A percentile compares a stretch with the other conserved stretches of the same genome.
These are phyloP conservation scores for Tardiomyces digboiensis DNA, from an alignment of 1,139 yeast genomes.

Conservation along the genomic window DNA sequence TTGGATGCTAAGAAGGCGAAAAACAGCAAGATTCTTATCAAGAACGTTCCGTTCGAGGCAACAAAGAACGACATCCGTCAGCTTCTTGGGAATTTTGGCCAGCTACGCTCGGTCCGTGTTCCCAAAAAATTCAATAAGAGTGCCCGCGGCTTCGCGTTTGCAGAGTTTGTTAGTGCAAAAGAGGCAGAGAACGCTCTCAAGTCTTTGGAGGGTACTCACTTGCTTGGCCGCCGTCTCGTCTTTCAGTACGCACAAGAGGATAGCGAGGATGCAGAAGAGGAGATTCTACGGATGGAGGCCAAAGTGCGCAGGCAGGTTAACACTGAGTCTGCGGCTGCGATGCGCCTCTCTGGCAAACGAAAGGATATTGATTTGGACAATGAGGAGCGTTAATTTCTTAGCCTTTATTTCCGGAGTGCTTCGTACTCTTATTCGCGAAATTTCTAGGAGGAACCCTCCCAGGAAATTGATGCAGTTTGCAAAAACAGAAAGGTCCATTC, in stretches of 20 bases:
- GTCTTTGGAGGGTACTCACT: constrained; percentile 91
- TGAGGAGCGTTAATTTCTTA: constrained; percentile 27
- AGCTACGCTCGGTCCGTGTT: constrained; percentile 86
- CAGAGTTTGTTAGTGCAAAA: constrained; percentile 77
- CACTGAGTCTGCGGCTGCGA: constrained; percentile 59
- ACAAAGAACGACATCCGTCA: constrained; percentile 86
- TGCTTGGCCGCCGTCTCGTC: constrained; percentile 92
- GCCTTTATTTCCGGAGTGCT: no score
- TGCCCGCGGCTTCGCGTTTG: constrained; percentile 97
- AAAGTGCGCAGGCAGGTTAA: constrained; percentile 78
- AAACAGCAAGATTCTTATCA: constrained; percentile 74
- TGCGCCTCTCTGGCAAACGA: constrained; percentile 64
- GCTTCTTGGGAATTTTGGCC: constrained; percentile 89
- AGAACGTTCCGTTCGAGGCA: constrained; percentile 96
- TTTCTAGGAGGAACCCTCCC: no score
- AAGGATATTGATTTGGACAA: constrained; percentile 55
- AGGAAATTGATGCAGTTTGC: no score
- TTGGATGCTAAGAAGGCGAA: constrained; percentile 9
- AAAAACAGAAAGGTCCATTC: no score
- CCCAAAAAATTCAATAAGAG: constrained; percentile 94
- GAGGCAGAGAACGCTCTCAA: constrained; percentile 97
- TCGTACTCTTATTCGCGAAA: no score
- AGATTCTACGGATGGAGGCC: constrained; percentile 80
- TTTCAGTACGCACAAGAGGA: constrained; percentile 89
- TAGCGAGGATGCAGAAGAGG: constrained; percentile 77